Evolutionary conservation across 768 basidiomycete genomes (phyloP).

Genomic region (Serendipita sp.): DNA sequence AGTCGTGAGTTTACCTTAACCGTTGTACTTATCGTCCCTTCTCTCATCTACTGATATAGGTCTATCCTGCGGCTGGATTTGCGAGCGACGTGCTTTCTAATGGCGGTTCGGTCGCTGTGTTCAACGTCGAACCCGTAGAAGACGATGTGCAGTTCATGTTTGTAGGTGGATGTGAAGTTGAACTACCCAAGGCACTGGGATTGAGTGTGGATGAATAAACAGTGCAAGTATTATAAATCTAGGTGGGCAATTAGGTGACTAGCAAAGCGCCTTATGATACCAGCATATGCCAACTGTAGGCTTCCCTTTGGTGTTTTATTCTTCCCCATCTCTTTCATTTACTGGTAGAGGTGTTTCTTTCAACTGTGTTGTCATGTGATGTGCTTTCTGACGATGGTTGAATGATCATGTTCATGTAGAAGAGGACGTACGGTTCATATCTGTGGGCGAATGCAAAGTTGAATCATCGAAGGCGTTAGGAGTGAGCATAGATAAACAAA

Average conservation of each 20-base stretch:
- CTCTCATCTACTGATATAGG: slow-evolving; percentile 6
- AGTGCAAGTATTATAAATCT: background rate
- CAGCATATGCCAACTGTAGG: no score
- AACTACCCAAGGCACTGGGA: background rate
- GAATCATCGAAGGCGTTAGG: background rate
- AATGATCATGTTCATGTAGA: background rate
- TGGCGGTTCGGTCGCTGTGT: slow-evolving; percentile 15
- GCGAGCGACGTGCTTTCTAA: slow-evolving; percentile 8
- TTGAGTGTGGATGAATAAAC: background rate
- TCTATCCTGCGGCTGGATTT: slow-evolving; percentile 15
- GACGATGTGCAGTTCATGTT: background rate
- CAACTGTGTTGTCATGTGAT: no score
- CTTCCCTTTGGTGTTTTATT: no score
- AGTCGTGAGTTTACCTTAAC: slow-evolving; percentile 18
- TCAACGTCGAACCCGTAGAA: slow-evolving; percentile 14
- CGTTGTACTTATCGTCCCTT: background rate
- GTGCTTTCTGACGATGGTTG: no score
- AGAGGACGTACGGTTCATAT: background rate
- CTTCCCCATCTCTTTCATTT: no score
- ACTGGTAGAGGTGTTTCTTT: no score
- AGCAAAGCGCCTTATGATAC: no score
- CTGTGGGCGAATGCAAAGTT: background rate
- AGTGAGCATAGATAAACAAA: background rate
- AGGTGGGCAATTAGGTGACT: no score
- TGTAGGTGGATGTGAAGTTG: background rate